Base-by-base conservation (phyloP, 768 basidiomycete species). In the Psilocybe cyanescens region DNA sequence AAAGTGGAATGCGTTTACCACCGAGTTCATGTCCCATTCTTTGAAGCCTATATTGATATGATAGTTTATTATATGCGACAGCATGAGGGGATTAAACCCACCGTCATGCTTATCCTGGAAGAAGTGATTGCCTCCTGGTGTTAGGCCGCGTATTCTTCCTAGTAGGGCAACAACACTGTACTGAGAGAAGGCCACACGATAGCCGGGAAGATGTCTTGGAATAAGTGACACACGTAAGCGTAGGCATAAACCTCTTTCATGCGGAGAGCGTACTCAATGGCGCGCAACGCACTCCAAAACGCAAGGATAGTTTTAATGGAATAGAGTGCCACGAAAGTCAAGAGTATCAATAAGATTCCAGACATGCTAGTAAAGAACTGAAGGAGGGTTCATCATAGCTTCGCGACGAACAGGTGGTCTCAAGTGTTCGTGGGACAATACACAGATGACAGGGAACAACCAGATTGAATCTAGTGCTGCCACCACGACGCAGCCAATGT, bases 11-110 rank as follows among this genome's bases (percentile, higher is more conserved):
- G 16, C 9, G 14, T 41, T 3, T 49, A 57, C 56, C 29, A 57
- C 45, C 3, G 56, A 33, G 31, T 57, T 57, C 33, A 57, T 57
- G 30, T 57, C 56, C 56, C 56, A 57, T 37, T 57, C 56, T 49
- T 49, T 24, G 46, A 57, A 57, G 35, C 46, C 56, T 57, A n/a
- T 28, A 46, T 7, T 19, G 14, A 9, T 11, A 35, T 5, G 8
- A 35, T 49, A 35, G 4, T 45, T 31, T n/a, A 31, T 31, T 14
- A 3, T 29, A 19, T 39, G 6, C 5, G 5, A 41, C 35, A 9
- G 7, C 2, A 14, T 11, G 17, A 29, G 2, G 33, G 0, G 3
- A 6, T 5, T 12, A 5, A 6, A 57, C 56, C 8, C 24, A 57
- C 56, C 49, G 31, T 8, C 24, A 24, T 57, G 56, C 33, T 57